Evolutionary conservation across 2,329 filamentous ascomycete genomes (phyloP), one percentile per base, ranked within the genome.

Genomic region (Neurospora crassa): DNA sequence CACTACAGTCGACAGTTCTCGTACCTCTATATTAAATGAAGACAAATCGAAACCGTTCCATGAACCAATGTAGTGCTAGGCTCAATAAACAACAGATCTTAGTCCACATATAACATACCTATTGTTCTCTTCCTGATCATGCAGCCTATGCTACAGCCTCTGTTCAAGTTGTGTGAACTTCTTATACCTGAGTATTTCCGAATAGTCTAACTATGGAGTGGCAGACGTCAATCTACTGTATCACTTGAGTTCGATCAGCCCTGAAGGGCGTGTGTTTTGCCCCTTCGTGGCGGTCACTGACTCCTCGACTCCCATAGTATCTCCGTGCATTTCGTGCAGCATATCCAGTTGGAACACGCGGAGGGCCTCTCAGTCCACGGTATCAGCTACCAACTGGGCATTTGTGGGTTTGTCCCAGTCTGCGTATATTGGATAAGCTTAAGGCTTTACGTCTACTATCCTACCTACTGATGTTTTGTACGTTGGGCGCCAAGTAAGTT

Each of bases 221-320:
- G 47, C 47, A 53, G 47, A 29, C 47, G 18, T 14, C 7, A 59
- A 34, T 29, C 7, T 10, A 8, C 47, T 10, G 47, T 2, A 59
- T 29, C 47, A 59, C 6, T 29, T 24, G 34, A 29, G 16, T 59
- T 59, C 47, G 24, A 59, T 37, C 16, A 18, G 24, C 24, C 29
- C 14, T 63, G 18, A 63, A 14, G 53, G 34, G 24, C 18, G 14
- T 40, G 24, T 63, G 24, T 63, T 63, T 10, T 63, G 24, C 14
- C 53, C 24, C 77, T 78, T 79, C 77, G 78, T 78, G 77, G 78
- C 78, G 78, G 73, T 40, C 71, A 74, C 76, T 77, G 74, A 75
- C 73, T 75, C 77, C 78, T 74, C 71, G 63, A 70, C 40, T 53
- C 53, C 45, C 67, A 37, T 70, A 67, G 70, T 63, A 40, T 68